Evolutionary conservation across 2,329 filamentous ascomycete species (phyloP), one percentile per base, ranked within the genome.

Genomic region (Fusarium decemcellulare): DNA sequence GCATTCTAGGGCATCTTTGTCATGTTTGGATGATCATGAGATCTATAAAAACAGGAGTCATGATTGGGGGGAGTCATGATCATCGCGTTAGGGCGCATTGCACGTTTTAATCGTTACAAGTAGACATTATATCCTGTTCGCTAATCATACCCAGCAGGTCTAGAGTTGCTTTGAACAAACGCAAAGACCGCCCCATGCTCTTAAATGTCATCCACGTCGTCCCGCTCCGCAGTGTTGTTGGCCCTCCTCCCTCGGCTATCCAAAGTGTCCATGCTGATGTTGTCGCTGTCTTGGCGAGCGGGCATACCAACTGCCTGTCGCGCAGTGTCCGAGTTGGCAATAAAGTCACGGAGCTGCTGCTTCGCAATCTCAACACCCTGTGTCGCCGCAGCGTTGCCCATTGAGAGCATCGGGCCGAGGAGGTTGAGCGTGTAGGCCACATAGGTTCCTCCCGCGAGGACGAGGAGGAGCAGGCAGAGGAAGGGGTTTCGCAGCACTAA

Each of bases 381-480:
- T 67, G 87, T 87, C 50, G 90, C 91, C 5, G 96, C 96, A 14
- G 96, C 96, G 73, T 96, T 96, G 71, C 90, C 89, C 93, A 99
- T 98, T 77, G 97, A 94, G 73, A 97, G 85, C 86, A 99, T 98
- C 0, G 96, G 96, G 1, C 96, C 96, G 83, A 97, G 95, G 15
- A 99, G 89, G 79, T 98, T 98, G 72, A 99, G 91, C 36, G 91
- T 95, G 81, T 96, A 98, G 5, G 95, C 96, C 30, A 98, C 86
- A 76, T 98, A 99, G 5, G 92, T 93, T 59, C 88, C 94, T 56
- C 92, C 88, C 11, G 86, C 91, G 43, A 92, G 81, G 54, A 98
- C 81, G 75, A 97, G 89, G 62, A 98, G 85, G 76, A 98, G 89
- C 76, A 99, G 84, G 83, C 98, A 98, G 79, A 98, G 94, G 67